Evolutionary conservation across 805 yeast species (phyloP).

Genomic region (Ogataea polymorpha): DNA sequence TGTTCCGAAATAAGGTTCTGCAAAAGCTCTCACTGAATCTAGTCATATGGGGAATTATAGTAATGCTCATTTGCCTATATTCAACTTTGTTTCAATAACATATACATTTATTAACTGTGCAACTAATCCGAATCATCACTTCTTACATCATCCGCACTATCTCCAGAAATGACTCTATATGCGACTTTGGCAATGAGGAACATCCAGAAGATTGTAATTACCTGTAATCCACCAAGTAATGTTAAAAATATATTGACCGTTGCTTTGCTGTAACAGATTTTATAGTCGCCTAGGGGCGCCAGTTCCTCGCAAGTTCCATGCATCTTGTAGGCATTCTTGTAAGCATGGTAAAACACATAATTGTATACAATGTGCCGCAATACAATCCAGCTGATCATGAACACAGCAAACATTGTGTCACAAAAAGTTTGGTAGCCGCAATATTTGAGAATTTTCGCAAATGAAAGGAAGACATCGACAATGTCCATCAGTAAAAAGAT

Average conservation of each 20-base stretch:
- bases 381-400: conserved; percentile 65
- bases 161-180: conserved; percentile 63
- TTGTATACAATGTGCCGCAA: conserved; percentile 74
- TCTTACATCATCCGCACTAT: conserved; percentile 81
- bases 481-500: conserved; percentile 79
- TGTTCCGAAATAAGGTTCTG: conserved; percentile 21
- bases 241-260: conserved; percentile 47
- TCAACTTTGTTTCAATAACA: conserved; percentile 36
- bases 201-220: conserved; percentile 70
- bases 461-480: conserved; percentile 67
- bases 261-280: conserved; percentile 48
- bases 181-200: conserved; percentile 70
- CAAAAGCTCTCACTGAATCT: conserved; percentile 35
- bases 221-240: conserved; percentile 64
- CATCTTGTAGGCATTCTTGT: conserved; percentile 45
- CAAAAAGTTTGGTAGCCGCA: conserved; percentile 58
- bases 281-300: conserved; percentile 13
- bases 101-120: conserved; percentile 26
- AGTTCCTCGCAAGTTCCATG: conserved; percentile 39
- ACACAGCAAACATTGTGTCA: conserved; percentile 65
- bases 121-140: conserved; percentile 51
- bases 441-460: conserved; percentile 77
- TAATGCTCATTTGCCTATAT: conserved; percentile 53
- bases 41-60: conserved; percentile 50
- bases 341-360: conserved; percentile 60